Evolutionary conservation across 2,329 filamentous ascomycete genomes (phyloP).

Genomic region (Ophiocordyceps camponoti-leonardi): DNA sequence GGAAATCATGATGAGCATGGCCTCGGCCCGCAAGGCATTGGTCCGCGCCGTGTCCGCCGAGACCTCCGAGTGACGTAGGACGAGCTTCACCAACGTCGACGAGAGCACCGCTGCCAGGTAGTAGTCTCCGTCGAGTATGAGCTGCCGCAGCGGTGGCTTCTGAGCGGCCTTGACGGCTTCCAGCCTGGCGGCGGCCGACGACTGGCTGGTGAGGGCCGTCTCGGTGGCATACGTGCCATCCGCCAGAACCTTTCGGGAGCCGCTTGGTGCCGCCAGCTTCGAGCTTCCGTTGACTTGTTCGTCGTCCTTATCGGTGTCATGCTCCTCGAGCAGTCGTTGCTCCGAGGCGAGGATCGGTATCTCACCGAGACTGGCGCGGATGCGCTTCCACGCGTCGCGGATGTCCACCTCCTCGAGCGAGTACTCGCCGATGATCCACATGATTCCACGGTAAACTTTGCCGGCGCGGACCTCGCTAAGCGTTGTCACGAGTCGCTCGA

Average conservation of each 20-base stretch:
- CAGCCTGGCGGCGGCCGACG: slow-evolving; percentile 73
- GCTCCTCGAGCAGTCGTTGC: slow-evolving; percentile 76
- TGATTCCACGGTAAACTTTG: slow-evolving; percentile 88
- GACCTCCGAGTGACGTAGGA: slow-evolving; percentile 93
- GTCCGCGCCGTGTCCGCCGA: slow-evolving; percentile 73
- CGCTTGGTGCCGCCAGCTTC: slow-evolving; percentile 58
- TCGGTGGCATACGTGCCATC: slow-evolving; percentile 97
- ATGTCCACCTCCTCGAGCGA: slow-evolving; percentile 89
- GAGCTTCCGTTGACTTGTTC: slow-evolving; percentile 65
- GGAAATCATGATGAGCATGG: slow-evolving; percentile 99
- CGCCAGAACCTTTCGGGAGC: slow-evolving; percentile 79
- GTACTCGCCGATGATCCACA: slow-evolving; percentile 98
- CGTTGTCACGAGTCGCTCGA: slow-evolving; percentile 76
- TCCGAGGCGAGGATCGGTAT: slow-evolving; percentile 94
- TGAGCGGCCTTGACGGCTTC: slow-evolving; percentile 95
- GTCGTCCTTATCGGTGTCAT: slow-evolving; percentile 48
- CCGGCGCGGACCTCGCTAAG: slow-evolving; percentile 86
- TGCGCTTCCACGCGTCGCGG: slow-evolving; percentile 89
- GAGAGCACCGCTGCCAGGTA: slow-evolving; percentile 92
- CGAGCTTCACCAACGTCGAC: slow-evolving; percentile 87
- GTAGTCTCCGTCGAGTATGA: slow-evolving; percentile 94
- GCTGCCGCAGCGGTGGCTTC: slow-evolving; percentile 84
- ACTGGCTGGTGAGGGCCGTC: slow-evolving; percentile 84
- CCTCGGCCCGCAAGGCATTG: slow-evolving; percentile 86
- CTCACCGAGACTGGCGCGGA: slow-evolving; percentile 83